Base-by-base conservation (phyloP, 768 basidiomycete species). In the Agaricus blazei region DNA sequence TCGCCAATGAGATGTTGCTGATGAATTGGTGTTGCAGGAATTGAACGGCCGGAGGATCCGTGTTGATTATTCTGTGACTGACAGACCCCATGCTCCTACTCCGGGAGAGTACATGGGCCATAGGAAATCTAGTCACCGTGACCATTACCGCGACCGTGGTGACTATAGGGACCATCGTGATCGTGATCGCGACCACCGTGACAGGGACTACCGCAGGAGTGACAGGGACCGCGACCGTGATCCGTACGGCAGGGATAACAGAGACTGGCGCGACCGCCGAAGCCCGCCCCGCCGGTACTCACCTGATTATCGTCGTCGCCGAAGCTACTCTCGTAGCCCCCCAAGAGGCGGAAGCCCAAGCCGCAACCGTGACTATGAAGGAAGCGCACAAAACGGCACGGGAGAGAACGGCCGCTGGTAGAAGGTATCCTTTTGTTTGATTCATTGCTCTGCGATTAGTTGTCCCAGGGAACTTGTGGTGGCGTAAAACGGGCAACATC, bases 71-170 rank as follows among this genome's bases (percentile, higher is more conserved):
- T 97, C 93, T 0, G 90, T 96, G 48, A 99, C 96, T 9, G 85
- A 89, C 59, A 84, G 91, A 45, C 92, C 96, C 26, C 96, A 99
- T 71, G 87, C 90, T 12, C 93, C 97, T 8, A 99, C 96, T 9
- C 96, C 96, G 3, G 96, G 96, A 58, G 92, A 97, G 73, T 99
- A 98, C 70, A 96, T 96, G 91, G 93, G 96, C 11, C 88, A 91
- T 61, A 83, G 90, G 48, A 87, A 89, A 52, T 70, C 80, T 14
- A 66, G 65, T 31, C 55, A 63, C 41, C 68, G 75, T 23, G 75
- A 76, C 51, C 67, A 70, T 23, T 70, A 74, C 58, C 67, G 66
- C 45, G 67, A 72, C 54, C 63, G 67, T 40, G 19, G 19, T 19
- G 69, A 72, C 47, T 73, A 77, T 31, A 75, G 71, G 40, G 61